These are phyloP conservation scores for Crithidia acanthocephali DNA, from an alignment of 208 protist species.

Conservation along the genomic window DNA sequence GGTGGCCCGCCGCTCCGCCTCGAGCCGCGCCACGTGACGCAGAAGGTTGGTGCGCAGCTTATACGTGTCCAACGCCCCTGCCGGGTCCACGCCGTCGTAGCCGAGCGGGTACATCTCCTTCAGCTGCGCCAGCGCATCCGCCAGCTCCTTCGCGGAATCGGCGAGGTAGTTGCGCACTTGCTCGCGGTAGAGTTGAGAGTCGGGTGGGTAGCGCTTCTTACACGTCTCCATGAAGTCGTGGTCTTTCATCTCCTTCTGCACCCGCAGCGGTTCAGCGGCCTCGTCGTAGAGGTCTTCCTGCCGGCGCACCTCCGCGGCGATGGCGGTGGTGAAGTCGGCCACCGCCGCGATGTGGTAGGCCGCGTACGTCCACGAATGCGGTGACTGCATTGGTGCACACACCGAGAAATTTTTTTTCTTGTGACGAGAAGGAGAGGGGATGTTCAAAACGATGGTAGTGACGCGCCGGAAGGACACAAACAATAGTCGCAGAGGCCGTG, in stretches of 20 bases:
- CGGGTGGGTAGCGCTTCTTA: constrained; percentile 8
- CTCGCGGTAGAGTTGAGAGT: constrained; percentile 16
- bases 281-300: constrained; percentile 49
- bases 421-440: too few species aligned
- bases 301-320: constrained; percentile 33
- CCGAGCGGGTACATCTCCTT: constrained; percentile 4
- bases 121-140: constrained; percentile 13
- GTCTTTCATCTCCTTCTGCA: constrained; percentile 1
- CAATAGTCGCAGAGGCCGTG: too few species aligned
- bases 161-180: constrained; percentile 7
- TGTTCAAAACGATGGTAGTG: too few species aligned
- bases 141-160: constrained; percentile 13
- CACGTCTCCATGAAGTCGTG: background rate
- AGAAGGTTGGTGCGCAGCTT: constrained; percentile 14
- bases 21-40: constrained; percentile 21
- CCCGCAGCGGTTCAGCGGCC: background rate
- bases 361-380: constrained; percentile 25
- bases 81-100: constrained; percentile 12
- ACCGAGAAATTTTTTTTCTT: too few species aligned
- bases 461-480: too few species aligned
- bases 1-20: constrained; percentile 24
- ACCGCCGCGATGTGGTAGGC: constrained; percentile 19
- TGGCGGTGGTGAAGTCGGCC: constrained; percentile 16
- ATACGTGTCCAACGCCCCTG: constrained; percentile 19
- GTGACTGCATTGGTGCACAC: background rate